A percentile compares a stretch with the other conserved stretches of the same genome.
These are phyloP conservation scores for Trametes polyzona DNA, from an alignment of 1,284 basidiomycete species.

Conservation along the genomic window DNA sequence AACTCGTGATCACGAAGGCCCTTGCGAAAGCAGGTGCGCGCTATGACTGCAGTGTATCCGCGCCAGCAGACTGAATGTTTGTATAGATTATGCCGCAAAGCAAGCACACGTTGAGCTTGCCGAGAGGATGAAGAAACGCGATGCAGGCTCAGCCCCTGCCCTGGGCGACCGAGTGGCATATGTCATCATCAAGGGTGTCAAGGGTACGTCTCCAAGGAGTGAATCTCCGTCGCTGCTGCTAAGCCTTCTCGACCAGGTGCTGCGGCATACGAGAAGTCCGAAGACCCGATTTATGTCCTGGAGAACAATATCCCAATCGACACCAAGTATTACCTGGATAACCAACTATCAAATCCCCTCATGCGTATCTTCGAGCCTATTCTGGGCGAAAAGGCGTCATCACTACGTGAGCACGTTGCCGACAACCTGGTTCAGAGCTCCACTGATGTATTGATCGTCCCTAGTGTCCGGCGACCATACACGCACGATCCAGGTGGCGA, in stretches of 20 bases:
- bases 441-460: conserved; percentile 12
- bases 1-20: conserved; percentile 96
- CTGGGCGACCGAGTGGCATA: conserved; percentile 96
- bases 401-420: conserved; percentile 63
- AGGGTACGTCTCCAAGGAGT: conserved; percentile 57
- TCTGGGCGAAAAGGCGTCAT: conserved; percentile 85
- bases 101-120: conserved; percentile 96
- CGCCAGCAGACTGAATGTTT: neutral
- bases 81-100: conserved; percentile 82
- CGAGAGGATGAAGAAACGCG: conserved; percentile 92
- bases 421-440: neutral
- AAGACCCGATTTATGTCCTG: conserved; percentile 93
- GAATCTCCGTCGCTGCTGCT: neutral
- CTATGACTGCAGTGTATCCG: too few species aligned
- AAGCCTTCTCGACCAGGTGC: conserved; percentile 59
- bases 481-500: conserved; percentile 90
- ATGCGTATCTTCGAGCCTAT: conserved; percentile 99
- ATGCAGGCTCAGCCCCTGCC: conserved; percentile 91
- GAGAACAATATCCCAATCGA: conserved; percentile 97
- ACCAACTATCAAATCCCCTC: conserved; percentile 93
- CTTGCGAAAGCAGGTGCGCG: conserved; percentile 80
- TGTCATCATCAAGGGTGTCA: conserved; percentile 95
- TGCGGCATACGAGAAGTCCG: conserved; percentile 97
- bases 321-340: conserved; percentile 96
- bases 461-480: conserved; percentile 96